Base-by-base conservation (phyloP, 805 yeast genomes). In the Candida cerambycidarum region DNA sequence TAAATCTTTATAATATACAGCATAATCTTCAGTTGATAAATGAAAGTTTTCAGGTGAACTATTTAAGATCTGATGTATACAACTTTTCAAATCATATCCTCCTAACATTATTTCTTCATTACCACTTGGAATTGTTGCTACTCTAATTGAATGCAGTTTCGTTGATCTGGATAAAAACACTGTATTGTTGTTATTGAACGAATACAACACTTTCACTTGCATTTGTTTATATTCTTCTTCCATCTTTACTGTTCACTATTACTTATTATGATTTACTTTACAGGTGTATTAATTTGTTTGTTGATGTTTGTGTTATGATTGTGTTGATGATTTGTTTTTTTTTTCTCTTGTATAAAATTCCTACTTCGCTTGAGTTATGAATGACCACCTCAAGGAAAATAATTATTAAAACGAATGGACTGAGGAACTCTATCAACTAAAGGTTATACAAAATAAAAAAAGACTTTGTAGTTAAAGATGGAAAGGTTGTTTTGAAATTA, bases 171-270 rank as follows among this genome's bases (percentile, higher is more conserved):
- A 68, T 42, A 70, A 59, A 43, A 69, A 70, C 39, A 70, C 74
- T 5, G 74, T 67, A 35, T 66, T 46, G 53, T 63, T 65, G 53
- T 67, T 65, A 57, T 70, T 67, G 60, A 70, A 70, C 30, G 74
- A 67, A 46, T 70, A 70, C 54, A 70, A 58, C 45, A 70, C 71
- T 50, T 70, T 70, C 41, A 70, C 66, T 54, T 70, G 76, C 75
- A 70, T 70, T 47, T 66, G 64, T 44, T 62, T 58, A 49, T 58
- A 55, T 38, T 46, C 54, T 13, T 48, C 50, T 17, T 45, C 50
- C 33, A 29, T 43, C 36, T 10, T 35, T 11, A 21, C 6, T 15
- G 11, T 15, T 13, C 13, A 10, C 11, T 7, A 8, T 27, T 7
- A 7, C 17, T 14, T 28, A 28, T 13, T 25, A 25, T 25, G 5